A percentile compares a stretch with the other conserved stretches of the same genome.
These are phyloP conservation scores for Alternaria rosae DNA, from an alignment of 2,329 filamentous ascomycete species.

Conservation along the genomic window DNA sequence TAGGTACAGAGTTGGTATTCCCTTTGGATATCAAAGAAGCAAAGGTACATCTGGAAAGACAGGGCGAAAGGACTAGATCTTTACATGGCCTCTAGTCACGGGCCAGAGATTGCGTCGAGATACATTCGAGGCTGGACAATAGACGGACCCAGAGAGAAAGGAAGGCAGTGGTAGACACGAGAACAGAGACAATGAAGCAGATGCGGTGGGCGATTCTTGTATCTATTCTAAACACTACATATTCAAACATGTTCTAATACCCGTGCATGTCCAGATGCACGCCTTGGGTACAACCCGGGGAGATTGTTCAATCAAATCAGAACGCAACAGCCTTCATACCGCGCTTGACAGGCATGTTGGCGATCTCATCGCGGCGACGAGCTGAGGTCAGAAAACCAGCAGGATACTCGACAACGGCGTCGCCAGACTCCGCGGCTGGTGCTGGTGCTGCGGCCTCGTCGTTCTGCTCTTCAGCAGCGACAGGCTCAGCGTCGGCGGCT, in stretches of 20 bases:
- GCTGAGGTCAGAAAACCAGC: conserved; percentile 14
- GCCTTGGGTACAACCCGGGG: no score
- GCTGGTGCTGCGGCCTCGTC: neutral
- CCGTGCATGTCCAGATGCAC: neutral
- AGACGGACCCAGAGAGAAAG: neutral
- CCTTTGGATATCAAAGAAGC: neutral
- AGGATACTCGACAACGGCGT: conserved; percentile 8
- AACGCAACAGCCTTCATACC: conserved; percentile 10
- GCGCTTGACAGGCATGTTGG: conserved; percentile 3
- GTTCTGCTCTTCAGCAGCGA: conserved; percentile 2
- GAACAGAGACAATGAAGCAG: neutral
- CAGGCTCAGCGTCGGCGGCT: neutral
- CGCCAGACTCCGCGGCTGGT: neutral
- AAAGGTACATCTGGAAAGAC: neutral
- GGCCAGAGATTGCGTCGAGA: neutral
- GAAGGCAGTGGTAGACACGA: neutral
- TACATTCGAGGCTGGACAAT: neutral
- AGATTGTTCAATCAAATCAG: neutral
- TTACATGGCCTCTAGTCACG: no score
- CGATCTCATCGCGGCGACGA: neutral
- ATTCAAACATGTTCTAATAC: neutral
- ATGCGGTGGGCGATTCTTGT: neutral
- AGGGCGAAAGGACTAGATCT: no score
- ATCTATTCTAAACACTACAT: neutral
- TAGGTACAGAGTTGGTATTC: neutral